These are phyloP conservation scores for Petunia axillaris DNA, from an alignment of 257 asterid genomes.

Conservation along the genomic window DNA sequence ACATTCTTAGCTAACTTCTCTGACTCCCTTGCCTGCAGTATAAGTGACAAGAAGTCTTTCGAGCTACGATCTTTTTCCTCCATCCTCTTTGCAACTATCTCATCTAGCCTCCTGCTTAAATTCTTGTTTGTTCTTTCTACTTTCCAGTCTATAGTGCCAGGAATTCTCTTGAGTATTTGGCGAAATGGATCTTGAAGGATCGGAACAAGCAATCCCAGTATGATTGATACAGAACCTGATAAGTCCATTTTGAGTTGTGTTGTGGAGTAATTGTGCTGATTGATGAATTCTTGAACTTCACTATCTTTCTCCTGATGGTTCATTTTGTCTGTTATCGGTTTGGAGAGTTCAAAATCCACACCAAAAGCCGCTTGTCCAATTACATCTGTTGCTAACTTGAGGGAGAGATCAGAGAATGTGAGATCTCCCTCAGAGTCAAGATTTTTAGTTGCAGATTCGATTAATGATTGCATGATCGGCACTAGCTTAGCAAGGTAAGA, in stretches of 20 bases:
- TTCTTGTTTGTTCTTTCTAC: conserved; percentile 64
- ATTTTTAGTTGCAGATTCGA: conserved; percentile 58
- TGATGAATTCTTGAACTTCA: conserved; percentile 69
- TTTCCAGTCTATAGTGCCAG: conserved; percentile 88
- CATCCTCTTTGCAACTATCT: conserved; percentile 62
- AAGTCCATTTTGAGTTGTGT: conserved; percentile 94
- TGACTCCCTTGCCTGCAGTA: conserved; percentile 68
- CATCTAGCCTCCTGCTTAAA: conserved; percentile 57
- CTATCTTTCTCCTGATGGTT: conserved; percentile 34
- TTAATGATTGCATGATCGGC: conserved; percentile 82
- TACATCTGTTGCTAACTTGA: conserved; percentile 84
- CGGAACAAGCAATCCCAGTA: conserved; percentile 77
- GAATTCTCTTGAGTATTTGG: conserved; percentile 77
- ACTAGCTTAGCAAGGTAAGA: conserved; percentile 82
- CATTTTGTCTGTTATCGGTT: conserved; percentile 34
- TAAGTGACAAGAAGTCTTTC: conserved; percentile 75
- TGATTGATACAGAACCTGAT: conserved; percentile 82
- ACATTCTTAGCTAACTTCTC: conserved; percentile 53
- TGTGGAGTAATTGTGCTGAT: conserved; percentile 90
- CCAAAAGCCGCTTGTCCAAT: conserved; percentile 96
- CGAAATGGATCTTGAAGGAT: conserved; percentile 87
- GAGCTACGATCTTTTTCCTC: conserved; percentile 49
- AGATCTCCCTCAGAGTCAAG: conserved; percentile 60
- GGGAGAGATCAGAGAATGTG: conserved; percentile 78
- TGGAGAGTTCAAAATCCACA: conserved; percentile 84